These are phyloP conservation scores for Nigrospora oryzae DNA, from an alignment of 2,329 filamentous ascomycete genomes.

Conservation along the genomic window DNA sequence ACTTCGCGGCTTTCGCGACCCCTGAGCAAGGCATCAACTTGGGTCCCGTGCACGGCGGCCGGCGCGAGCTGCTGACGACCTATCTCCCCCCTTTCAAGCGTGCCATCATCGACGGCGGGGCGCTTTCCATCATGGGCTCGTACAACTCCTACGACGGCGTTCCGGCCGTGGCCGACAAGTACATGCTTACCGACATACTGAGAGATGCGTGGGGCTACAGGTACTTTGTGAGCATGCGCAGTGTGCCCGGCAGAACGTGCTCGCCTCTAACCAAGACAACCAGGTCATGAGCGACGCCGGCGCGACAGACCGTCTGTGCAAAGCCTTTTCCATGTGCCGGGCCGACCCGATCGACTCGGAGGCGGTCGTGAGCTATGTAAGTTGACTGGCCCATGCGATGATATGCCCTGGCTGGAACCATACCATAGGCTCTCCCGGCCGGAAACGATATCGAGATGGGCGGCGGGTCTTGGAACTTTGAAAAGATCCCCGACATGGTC, in stretches of 20 bases:
- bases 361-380: slow-evolving; percentile 50
- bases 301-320: slow-evolving; percentile 59
- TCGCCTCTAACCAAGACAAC: background rate
- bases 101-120: slow-evolving; percentile 61
- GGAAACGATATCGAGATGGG: slow-evolving; percentile 73
- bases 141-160: slow-evolving; percentile 70
- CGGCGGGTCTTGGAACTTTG: slow-evolving; percentile 63
- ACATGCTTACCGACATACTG: slow-evolving; percentile 60
- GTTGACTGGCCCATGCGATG: slow-evolving; percentile 4
- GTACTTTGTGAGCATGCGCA: slow-evolving; percentile 44
- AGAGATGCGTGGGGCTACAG: slow-evolving; percentile 66
- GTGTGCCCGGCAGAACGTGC: background rate
- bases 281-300: slow-evolving; percentile 56
- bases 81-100: slow-evolving; percentile 56
- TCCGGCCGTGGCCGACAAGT: slow-evolving; percentile 56
- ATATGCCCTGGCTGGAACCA: background rate
- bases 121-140: slow-evolving; percentile 63
- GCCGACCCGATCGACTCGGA: slow-evolving; percentile 53
- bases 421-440: slow-evolving; percentile 45
- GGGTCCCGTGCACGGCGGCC: slow-evolving; percentile 45
- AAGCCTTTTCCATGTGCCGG: slow-evolving; percentile 55
- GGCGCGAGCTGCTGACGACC: slow-evolving; percentile 45
- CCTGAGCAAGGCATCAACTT: slow-evolving; percentile 69
- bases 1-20: slow-evolving; percentile 60
- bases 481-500: slow-evolving; percentile 57